phyloP scores from a whole-genome alignment of 768 basidiomycete species.

The Udeniomyces megalosporus region DNA sequence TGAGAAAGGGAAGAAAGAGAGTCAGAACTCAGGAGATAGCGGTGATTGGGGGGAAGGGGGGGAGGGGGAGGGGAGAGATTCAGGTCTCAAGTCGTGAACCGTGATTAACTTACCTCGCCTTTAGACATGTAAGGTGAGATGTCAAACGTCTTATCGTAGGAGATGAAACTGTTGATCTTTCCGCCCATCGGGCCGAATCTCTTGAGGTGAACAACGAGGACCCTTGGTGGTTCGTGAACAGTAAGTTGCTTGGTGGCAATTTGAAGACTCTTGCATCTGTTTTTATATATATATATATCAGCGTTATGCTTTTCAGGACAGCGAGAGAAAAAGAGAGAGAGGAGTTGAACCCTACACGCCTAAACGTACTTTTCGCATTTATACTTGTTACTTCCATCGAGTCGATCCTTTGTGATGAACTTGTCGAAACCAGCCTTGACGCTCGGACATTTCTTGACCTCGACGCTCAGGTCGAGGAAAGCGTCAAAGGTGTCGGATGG shows the following conservation, averaged over 20 bases:
- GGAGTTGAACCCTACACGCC: not conserved
- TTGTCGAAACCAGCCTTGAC: slow-evolving; percentile 59
- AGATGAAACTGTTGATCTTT: slow-evolving; percentile 61
- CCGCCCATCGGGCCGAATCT: slow-evolving; percentile 72
- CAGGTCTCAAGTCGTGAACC: no score
- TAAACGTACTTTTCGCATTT: slow-evolving; percentile 83
- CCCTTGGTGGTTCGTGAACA: slow-evolving; percentile 67
- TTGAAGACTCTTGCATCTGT: slow-evolving; percentile 88
- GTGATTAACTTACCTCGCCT: slow-evolving; percentile 34
- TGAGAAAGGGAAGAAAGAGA: not conserved
- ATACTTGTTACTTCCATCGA: slow-evolving; percentile 88
- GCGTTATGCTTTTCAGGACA: no score
- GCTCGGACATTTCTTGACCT: slow-evolving; percentile 39
- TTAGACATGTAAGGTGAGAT: slow-evolving; percentile 71
- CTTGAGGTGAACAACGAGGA: slow-evolving; percentile 86
- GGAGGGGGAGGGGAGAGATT: not conserved
- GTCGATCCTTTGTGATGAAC: slow-evolving; percentile 62
- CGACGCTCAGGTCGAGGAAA: slow-evolving; percentile 82
- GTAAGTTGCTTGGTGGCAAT: slow-evolving; percentile 80
- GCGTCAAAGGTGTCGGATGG: slow-evolving; percentile 94
- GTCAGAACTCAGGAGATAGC: not conserved
- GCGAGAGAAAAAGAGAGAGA: no score
- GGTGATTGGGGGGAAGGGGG: not conserved
- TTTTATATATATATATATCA: no score
- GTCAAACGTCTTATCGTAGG: slow-evolving; percentile 60